phyloP scores from a whole-genome alignment of 805 yeast species.

The Saturnispora diversa region DNA sequence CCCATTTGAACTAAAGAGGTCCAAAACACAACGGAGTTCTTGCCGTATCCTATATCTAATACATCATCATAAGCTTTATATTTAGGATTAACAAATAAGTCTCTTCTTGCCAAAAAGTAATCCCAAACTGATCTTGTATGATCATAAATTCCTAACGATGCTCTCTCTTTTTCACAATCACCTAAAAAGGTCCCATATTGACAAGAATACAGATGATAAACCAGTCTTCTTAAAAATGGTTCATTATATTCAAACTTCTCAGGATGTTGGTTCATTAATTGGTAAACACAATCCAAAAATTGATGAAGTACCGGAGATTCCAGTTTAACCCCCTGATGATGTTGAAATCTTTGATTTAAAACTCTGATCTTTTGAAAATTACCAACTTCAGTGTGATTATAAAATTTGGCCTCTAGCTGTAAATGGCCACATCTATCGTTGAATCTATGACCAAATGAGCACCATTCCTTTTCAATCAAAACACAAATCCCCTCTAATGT shows the following conservation, averaged over 20 bases:
- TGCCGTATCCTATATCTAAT: conserved; percentile 6
- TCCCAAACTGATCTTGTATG: conserved; percentile 86
- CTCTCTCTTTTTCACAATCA: conserved; percentile 62
- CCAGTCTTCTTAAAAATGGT: conserved; percentile 70
- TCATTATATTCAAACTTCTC: conserved; percentile 78
- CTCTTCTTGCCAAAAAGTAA: conserved; percentile 68
- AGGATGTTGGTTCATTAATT: conserved; percentile 64
- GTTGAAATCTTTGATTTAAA: conserved; percentile 44
- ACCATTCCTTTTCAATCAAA: conserved; percentile 90
- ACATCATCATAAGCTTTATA: conserved; percentile 27
- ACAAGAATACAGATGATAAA: conserved; percentile 86
- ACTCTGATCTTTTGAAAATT: conserved; percentile 35
- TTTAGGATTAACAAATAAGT: conserved; percentile 55
- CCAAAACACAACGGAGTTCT: conserved; percentile 3
- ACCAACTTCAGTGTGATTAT: conserved; percentile 33
- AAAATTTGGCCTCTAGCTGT: conserved; percentile 42
- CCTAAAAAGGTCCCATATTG: conserved; percentile 88
- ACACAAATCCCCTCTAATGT: conserved; percentile 82
- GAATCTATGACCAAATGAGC: conserved; percentile 88
- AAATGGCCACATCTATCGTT: conserved; percentile 77
- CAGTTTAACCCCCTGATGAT: conserved; percentile 43
- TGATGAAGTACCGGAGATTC: conserved; percentile 94
- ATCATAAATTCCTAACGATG: conserved; percentile 32
- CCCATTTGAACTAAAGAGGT: conserved; percentile 1
- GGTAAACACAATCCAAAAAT: conserved; percentile 84